These are phyloP conservation scores for Kurtzmaniella quercitrusa DNA, from an alignment of 1,139 yeast genomes.

Conservation along the genomic window DNA sequence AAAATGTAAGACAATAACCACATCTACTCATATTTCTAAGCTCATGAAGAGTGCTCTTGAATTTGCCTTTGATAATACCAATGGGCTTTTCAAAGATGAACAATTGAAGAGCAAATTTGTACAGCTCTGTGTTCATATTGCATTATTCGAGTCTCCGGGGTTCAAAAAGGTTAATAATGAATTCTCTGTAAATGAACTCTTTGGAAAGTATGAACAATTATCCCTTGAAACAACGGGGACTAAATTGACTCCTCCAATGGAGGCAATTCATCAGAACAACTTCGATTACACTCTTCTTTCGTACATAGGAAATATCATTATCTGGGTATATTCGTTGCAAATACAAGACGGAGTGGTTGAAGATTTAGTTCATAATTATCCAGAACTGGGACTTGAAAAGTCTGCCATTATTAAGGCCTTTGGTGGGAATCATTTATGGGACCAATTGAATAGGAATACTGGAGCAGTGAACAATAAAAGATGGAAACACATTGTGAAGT, in stretches of 20 bases:
- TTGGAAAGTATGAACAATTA: slow-evolving; percentile 32
- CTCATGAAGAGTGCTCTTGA: slow-evolving; percentile 25
- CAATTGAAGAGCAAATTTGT: slow-evolving; percentile 25
- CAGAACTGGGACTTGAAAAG: slow-evolving; percentile 14
- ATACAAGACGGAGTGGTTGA: slow-evolving; percentile 17
- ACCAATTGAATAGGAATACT: slow-evolving; percentile 31
- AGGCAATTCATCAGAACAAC: slow-evolving; percentile 30
- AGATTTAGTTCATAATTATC: slow-evolving; percentile 18
- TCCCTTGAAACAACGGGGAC: slow-evolving; percentile 34
- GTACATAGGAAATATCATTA: slow-evolving; percentile 37
- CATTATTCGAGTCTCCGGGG: slow-evolving; percentile 38
- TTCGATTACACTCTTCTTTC: slow-evolving; percentile 40
- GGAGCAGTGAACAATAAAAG: slow-evolving; percentile 38
- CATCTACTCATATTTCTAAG: slow-evolving; percentile 29
- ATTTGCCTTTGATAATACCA: slow-evolving; percentile 24
- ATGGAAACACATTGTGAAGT: slow-evolving; percentile 44
- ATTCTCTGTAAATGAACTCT: slow-evolving; percentile 26
- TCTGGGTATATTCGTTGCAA: slow-evolving; percentile 32
- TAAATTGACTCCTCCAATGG: slow-evolving; percentile 32
- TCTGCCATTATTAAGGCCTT: slow-evolving; percentile 20
- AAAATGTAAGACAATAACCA: slow-evolving; percentile 35
- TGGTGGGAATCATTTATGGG: slow-evolving; percentile 47
- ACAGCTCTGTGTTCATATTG: slow-evolving; percentile 32
- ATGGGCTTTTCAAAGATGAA: slow-evolving; percentile 23
- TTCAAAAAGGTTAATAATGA: slow-evolving; percentile 24